These are phyloP conservation scores for Linnemannia elongata DNA, from an alignment of 192 early-diverging fungal species.

Conservation along the genomic window DNA sequence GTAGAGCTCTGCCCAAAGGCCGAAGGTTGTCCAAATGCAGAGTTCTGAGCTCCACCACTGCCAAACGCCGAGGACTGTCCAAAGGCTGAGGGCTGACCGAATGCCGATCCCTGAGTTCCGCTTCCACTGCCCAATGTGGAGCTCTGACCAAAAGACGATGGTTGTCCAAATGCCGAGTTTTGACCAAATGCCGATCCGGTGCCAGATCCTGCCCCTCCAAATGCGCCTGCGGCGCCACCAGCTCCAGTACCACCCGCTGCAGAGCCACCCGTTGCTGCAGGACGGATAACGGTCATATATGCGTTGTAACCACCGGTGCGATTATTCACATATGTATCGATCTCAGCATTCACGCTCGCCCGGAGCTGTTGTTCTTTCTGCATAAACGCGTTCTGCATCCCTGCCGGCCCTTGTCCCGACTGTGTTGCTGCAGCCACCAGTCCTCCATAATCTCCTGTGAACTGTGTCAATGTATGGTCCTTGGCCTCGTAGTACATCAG, in stretches of 20 bases:
- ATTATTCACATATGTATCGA: conserved; percentile 54
- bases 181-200: conserved; percentile 30
- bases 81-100: conserved; percentile 12
- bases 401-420: conserved; percentile 31
- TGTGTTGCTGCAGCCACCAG: conserved; percentile 23
- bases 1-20: conserved; percentile 48
- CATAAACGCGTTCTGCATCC: conserved; percentile 35
- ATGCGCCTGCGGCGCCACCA: conserved; percentile 15
- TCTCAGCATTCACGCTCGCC: conserved; percentile 54
- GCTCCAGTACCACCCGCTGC: background rate
- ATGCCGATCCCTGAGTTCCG: conserved; percentile 22
- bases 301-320: conserved; percentile 52
- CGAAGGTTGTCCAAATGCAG: conserved; percentile 19
- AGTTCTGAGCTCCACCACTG: conserved; percentile 18
- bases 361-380: conserved; percentile 49
- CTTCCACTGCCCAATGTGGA: conserved; percentile 32
- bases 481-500: conserved; percentile 62
- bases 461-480: conserved; percentile 29
- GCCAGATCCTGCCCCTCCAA: conserved; percentile 26
- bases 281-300: conserved; percentile 47
- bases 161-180: conserved; percentile 17
- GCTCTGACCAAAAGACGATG: conserved; percentile 44
- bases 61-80: conserved; percentile 41
- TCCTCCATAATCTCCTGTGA: conserved; percentile 33
- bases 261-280: background rate